Base-by-base conservation (phyloP, 1,284 basidiomycete genomes). In the Ustilago nuda region DNA sequence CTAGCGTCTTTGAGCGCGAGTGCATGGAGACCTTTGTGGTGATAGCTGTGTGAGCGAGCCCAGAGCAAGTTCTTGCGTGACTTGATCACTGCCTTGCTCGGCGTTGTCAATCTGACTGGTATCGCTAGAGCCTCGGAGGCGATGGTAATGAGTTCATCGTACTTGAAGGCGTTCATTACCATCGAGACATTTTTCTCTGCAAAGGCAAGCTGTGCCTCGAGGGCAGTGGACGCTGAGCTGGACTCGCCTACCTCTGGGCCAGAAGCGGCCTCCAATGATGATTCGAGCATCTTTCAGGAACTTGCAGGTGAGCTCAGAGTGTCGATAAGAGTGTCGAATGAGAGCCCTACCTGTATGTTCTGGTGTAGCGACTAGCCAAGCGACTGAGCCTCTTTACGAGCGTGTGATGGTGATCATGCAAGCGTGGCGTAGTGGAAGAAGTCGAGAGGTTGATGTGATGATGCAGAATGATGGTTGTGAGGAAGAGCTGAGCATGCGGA, bases 21-120 rank as follows among this genome's bases (percentile, higher is more conserved):
- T 2, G 60, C 56, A 30, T 59, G 37, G 3, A 35, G 45, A 5
- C 19, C 50, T 12, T 59, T 53, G n/a, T 58, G 53, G 13, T 56
- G 37, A 17, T 76, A 66, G 1, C 68, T 61, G 12, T 67, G 56
- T 0, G 73, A 67, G 19, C 73, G 61, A 11, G 73, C 64, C 73
- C 73, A 76, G 32, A 68, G 52, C 2, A 75, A 53, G 9, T 61
- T 64, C 58, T 75, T 75, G 41, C 64, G 72, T 5, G 63, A 66
- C 41, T 75, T 69, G 62, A 61, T 63, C 27, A 56, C 23, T 2
- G 19, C 55, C 30, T 73, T 68, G 52, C 35, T 55, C 15, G 41
- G 35, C 9, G 35, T 15, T 9, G 27, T 33, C 8, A 61, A 12
- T 17, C 52, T 64, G 12, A 9, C 23, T 2, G 36, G n/a, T 4